Base-by-base conservation (phyloP, 139 green algal genomes). In the Cymbomonas tetramitiformis region DNA sequence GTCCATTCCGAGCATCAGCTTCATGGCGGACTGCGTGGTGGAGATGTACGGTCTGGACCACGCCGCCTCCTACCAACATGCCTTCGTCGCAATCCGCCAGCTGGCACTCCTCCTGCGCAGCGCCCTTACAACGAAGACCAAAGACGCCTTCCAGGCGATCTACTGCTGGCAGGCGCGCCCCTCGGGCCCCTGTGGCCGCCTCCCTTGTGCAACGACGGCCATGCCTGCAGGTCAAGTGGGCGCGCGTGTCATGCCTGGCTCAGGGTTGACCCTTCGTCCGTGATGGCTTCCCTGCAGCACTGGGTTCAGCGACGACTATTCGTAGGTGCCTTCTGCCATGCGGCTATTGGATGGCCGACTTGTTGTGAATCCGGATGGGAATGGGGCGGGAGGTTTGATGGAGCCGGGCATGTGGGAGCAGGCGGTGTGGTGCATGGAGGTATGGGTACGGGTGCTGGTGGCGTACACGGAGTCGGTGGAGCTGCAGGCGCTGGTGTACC, bases 101-200 rank as follows among this genome's bases (percentile, higher is more conserved):
- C 78, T 96, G 64, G 89, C 88, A 15, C 53, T 81, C 46, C 53
- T 84, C 41, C 62, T 96, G 70, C 76, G 89, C 6, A 68, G 59
- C 0, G 88, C 88, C 2, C 68, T 96, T 21, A 82, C 73, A 28
- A 77, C 56, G 38, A 93, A 91, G 60, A 84, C 70, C 21, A 82
- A 83, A 58, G 86, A 95, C 28, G 63, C 81, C 8, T 92, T 86
- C 74, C 74, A 78, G 30, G 67, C 82, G 53, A 81, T 95, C 19
- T 94, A 94, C 62, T 83, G 73, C 71, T 91, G 86, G 88, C 80
- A 93, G 70, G n/a, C n/a, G n/a, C n/a, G n/a, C n/a, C n/a, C n/a
- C n/a, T n/a, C n/a, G 70, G 64, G 21, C 2, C 32, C n/a, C n/a
- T n/a, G n/a, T n/a, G n/a, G n/a, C n/a, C n/a, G n/a, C n/a, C n/a